These are phyloP conservation scores for Taxillus chinensis DNA, from an alignment of 164 flowering plant genomes.

Conservation along the genomic window DNA sequence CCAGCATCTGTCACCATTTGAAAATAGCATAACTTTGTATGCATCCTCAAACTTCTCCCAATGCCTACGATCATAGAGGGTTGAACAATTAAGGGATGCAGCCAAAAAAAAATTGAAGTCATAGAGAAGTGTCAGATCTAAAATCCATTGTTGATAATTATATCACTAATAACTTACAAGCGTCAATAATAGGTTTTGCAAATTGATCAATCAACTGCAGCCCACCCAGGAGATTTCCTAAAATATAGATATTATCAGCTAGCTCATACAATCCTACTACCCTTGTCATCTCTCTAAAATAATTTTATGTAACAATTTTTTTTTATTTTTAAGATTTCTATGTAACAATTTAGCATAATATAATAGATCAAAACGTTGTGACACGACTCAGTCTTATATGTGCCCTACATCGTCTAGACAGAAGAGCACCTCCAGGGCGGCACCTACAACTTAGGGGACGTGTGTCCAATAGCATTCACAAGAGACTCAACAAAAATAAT, in stretches of 20 bases:
- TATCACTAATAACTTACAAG: no score
- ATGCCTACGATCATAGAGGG: constrained; percentile 27
- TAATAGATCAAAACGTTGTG: no score
- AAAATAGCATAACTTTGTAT: constrained; percentile 55
- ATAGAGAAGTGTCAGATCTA: no score
- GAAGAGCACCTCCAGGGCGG: not conserved
- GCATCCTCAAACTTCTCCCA: constrained; percentile 95
- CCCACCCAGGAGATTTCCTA: not conserved
- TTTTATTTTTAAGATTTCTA: no score
- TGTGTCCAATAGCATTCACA: no score
- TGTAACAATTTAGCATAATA: no score
- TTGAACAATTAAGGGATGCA: not conserved
- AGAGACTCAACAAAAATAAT: no score
- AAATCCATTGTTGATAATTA: no score
- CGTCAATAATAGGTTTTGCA: no score
- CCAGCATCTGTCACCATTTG: constrained; percentile 92
- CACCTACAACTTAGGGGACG: not conserved
- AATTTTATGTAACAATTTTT: no score
- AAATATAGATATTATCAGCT: not conserved
- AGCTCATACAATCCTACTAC: not conserved
- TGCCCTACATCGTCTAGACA: not conserved
- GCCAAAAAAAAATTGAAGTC: not conserved
- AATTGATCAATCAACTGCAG: not conserved
- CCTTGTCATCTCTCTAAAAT: not conserved
- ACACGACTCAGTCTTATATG: not conserved